phyloP scores from a whole-genome alignment of 495 filamentous ascomycete species.

The Penicillium atrosanguineum region DNA sequence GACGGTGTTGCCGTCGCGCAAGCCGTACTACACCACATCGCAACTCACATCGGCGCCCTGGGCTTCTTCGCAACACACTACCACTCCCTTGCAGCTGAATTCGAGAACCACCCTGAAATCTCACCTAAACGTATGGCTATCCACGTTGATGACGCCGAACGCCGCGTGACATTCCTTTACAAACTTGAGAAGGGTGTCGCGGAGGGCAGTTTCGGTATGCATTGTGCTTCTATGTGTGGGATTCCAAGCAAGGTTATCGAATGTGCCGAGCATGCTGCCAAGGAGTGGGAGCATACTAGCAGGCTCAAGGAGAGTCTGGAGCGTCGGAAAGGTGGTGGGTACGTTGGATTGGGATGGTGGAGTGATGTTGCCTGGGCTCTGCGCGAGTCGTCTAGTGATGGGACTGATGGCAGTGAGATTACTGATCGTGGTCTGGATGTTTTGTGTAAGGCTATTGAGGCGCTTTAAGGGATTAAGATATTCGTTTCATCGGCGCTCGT shows the following conservation, averaged over 20 bases:
- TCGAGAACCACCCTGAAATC: constrained; percentile 84
- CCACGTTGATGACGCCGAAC: constrained; percentile 79
- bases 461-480: constrained; percentile 41
- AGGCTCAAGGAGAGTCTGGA: constrained; percentile 85
- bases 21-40: constrained; percentile 91
- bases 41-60: constrained; percentile 86
- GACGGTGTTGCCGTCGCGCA: constrained; percentile 97
- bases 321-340: constrained; percentile 67
- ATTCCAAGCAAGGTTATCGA: constrained; percentile 82
- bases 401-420: constrained; percentile 45
- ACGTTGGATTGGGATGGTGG: constrained; percentile 81
- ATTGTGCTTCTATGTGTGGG: constrained; percentile 97
- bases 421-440: constrained; percentile 62
- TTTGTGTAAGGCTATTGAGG: constrained; percentile 72
- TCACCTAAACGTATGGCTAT: constrained; percentile 87
- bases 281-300: constrained; percentile 93
- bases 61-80: constrained; percentile 99
- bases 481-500: constrained; percentile 2
- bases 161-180: constrained; percentile 90
- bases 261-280: constrained; percentile 84
- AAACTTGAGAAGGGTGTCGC: constrained; percentile 93
- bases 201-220: constrained; percentile 98
- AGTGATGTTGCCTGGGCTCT: constrained; percentile 89
- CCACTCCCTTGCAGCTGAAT: constrained; percentile 88
- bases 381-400: constrained; percentile 49